Evolutionary conservation across 345 rosid genomes (phyloP), one percentile per base, ranked within the genome.

Genomic region (Aegle marmelos): DNA sequence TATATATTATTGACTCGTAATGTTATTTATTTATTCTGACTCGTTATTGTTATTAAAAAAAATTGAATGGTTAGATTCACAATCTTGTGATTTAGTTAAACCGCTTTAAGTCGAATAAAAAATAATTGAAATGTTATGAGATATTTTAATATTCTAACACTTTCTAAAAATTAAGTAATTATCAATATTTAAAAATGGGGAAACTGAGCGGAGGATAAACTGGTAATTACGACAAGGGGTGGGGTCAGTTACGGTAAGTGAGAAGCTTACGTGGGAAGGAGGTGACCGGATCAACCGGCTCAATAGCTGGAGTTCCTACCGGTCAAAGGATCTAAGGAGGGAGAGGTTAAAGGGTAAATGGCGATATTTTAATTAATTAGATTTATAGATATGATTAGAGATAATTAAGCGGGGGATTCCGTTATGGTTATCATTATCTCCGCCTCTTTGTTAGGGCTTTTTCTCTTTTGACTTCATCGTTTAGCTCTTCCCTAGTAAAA

Each of bases 381-480:
- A 41, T 1, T 25, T 19, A 7, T 65, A 64, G 71, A 64, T 64
- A 50, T 14, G 58, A 70, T 78, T 72, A 68, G 76, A 64, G 75
- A 64, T 68, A 79, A 79, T 28, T 41, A 74, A 61, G 39, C 53
- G 73, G 81, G 71, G 53, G 17, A 69, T 79, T 62, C 78, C 19
- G 80, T 81, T 81, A 64, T 37, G 54, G 63, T 82, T 67, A 71
- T 68, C 78, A 81, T 41, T 53, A 66, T 74, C 59, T 65, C 54
- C 71, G 69, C 48, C 50, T 8, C 28, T 27, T 63, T 2, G 61
- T 50, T 64, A n/a, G 2, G 21, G 2, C 14, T 48, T 6, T 6
- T 48, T 2, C 7, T 10, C 30, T 31, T 21, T 41, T 22, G 45
- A 57, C 50, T 72, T 33, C 48, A 56, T 36, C 22, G 11, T 36